Evolutionary conservation across 345 rosid species (phyloP).

Genomic region (Tarenaya hassleriana): DNA sequence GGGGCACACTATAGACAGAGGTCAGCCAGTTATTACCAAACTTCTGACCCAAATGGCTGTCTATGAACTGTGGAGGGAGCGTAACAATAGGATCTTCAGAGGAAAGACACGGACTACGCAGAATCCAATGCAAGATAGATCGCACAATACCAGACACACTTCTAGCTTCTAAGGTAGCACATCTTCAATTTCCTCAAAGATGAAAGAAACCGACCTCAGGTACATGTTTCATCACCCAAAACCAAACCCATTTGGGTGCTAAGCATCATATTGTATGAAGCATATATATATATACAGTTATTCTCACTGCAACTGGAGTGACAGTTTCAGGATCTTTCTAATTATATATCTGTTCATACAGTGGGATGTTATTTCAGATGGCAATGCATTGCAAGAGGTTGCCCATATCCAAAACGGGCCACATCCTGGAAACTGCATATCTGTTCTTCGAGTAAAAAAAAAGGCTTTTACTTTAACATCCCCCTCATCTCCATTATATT

Average conservation of each 20-base stretch:
- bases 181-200: conserved; percentile 86
- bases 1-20: too few relatives aligned
- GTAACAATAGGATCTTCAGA: too few relatives aligned
- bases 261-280: background rate
- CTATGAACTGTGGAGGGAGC: too few relatives aligned
- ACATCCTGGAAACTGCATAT: conserved; percentile 86
- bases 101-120: too few relatives aligned
- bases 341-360: conserved; percentile 14
- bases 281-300: background rate
- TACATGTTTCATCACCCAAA: too few relatives aligned
- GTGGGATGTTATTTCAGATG: conserved; percentile 96
- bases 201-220: conserved; percentile 87
- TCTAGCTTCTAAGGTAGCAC: too few relatives aligned
- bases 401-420: conserved; percentile 84
- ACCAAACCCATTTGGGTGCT: background rate
- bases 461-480: conserved; percentile 27
- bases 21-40: too few relatives aligned
- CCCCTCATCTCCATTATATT: too few relatives aligned
- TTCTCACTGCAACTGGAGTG: background rate
- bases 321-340: background rate
- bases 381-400: conserved; percentile 83
- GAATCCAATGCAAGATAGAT: too few relatives aligned
- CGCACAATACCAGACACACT: too few relatives aligned
- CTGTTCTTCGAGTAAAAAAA: conserved; percentile 92
- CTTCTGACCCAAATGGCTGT: too few relatives aligned